Conservation (phyloP, 345 rosid species). For the Pelargonium nanum region DNA sequence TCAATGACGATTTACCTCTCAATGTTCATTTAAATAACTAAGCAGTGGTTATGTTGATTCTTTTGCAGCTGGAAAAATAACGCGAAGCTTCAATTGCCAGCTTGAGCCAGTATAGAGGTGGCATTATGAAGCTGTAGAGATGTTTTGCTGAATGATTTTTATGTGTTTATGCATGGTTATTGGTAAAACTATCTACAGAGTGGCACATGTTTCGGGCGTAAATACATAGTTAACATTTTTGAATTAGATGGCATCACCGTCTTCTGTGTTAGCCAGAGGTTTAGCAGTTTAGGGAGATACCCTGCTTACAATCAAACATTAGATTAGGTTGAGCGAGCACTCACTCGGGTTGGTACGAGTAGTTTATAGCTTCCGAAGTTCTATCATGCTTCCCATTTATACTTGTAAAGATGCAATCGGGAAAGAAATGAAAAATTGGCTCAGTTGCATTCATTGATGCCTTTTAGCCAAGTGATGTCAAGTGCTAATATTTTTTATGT, state of each 20-base stretch:
- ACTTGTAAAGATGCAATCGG: background rate
- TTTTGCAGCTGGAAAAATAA: slow-evolving; percentile 92
- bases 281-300: background rate
- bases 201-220: background rate
- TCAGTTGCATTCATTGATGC: background rate
- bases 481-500: too few species aligned
- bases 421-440: background rate
- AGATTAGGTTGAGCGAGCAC: background rate
- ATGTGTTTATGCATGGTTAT: background rate
- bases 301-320: background rate
- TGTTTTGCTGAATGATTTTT: background rate
- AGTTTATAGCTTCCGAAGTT: too few species aligned
- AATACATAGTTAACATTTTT: background rate
- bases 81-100: slow-evolving; percentile 84
- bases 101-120: slow-evolving; percentile 26
- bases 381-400: background rate
- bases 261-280: background rate
- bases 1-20: background rate
- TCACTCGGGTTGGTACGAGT: background rate
- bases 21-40: background rate
- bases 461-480: too few species aligned
- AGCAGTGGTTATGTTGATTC: background rate
- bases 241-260: background rate
- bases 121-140: background rate
- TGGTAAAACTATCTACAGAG: background rate